phyloP scores from a whole-genome alignment of 768 basidiomycete genomes.

The Lactarius hatsudake region DNA sequence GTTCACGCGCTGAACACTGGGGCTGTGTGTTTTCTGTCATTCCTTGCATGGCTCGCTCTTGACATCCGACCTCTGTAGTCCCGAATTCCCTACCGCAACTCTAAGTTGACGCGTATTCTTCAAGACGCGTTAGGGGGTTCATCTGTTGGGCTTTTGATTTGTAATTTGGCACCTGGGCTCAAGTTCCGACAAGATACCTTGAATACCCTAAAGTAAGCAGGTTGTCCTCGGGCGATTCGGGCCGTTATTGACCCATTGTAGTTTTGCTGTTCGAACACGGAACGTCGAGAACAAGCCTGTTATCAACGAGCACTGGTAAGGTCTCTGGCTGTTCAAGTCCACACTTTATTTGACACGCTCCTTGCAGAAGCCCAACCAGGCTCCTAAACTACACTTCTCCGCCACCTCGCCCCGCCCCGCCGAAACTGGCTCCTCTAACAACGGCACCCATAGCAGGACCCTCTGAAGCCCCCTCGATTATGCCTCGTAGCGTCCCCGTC shows the following conservation, averaged over 20 bases:
- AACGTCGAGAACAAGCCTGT: slow-evolving; percentile 82
- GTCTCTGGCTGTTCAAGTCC: background rate
- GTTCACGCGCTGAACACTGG: slow-evolving; percentile 80
- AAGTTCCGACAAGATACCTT: slow-evolving; percentile 86
- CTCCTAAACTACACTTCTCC: slow-evolving; percentile 63
- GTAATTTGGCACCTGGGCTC: slow-evolving; percentile 79
- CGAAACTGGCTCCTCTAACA: slow-evolving; percentile 40
- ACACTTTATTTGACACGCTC: slow-evolving; percentile 8
- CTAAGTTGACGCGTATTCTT: slow-evolving; percentile 82
- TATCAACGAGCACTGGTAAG: slow-evolving; percentile 70
- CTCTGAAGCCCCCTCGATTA: slow-evolving; percentile 31
- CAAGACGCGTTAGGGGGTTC: slow-evolving; percentile 88
- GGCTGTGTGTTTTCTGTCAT: slow-evolving; percentile 42
- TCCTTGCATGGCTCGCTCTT: background rate
- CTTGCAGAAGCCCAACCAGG: slow-evolving; percentile 54
- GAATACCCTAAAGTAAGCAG: slow-evolving; percentile 80
- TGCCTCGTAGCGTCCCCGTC: slow-evolving; percentile 16
- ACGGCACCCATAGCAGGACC: slow-evolving; percentile 12
- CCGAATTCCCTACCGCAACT: slow-evolving; percentile 86
- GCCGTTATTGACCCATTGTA: slow-evolving; percentile 26
- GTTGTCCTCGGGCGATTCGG: slow-evolving; percentile 1
- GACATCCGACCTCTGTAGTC: slow-evolving; percentile 40
- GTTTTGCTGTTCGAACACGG: slow-evolving; percentile 82
- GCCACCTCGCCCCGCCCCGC: slow-evolving; percentile 50
- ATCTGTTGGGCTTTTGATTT: slow-evolving; percentile 77